Conservation (phyloP, 495 filamentous ascomycete genomes). For the Aspergillus taichungensis region DNA sequence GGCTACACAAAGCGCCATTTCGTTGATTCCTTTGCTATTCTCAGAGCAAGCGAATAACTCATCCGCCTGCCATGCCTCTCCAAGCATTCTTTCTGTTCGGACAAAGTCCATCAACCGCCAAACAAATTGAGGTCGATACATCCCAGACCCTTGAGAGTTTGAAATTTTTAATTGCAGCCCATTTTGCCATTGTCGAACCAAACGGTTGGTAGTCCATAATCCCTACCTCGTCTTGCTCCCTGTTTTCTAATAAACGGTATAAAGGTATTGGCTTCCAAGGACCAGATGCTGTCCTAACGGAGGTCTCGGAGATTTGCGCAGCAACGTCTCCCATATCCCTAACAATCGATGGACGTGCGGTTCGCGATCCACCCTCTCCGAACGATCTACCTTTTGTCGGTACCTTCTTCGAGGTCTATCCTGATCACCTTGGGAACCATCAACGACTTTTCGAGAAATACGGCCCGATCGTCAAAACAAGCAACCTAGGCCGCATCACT, state of each 20-base stretch:
- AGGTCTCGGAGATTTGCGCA: slow-evolving; percentile 21
- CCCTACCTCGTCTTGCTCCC: not conserved
- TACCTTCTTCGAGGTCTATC: slow-evolving; percentile 46
- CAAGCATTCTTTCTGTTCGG: slow-evolving; percentile 38
- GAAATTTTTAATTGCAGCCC: slow-evolving; percentile 31
- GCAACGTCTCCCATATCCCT: slow-evolving; percentile 26
- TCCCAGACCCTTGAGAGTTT: slow-evolving; percentile 22
- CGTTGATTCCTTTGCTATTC: not conserved
- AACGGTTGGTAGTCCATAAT: slow-evolving; percentile 5
- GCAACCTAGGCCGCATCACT: slow-evolving; percentile 38
- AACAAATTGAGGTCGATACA: slow-evolving; percentile 28
- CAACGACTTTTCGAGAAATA: slow-evolving; percentile 45
- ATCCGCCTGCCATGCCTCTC: slow-evolving; percentile 17
- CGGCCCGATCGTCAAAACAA: slow-evolving; percentile 46
- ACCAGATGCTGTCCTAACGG: slow-evolving; percentile 15
- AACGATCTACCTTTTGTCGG: slow-evolving; percentile 40
- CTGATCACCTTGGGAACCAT: slow-evolving; percentile 52
- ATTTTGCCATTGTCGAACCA: slow-evolving; percentile 35
- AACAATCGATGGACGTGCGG: slow-evolving; percentile 34
- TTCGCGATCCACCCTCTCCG: slow-evolving; percentile 37
- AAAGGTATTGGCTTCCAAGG: slow-evolving; percentile 33
- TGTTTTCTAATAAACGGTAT: not conserved
- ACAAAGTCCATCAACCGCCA: slow-evolving; percentile 28
- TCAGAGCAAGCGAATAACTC: not conserved
- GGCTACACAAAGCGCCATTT: no score